phyloP scores from a whole-genome alignment of 1,284 basidiomycete species.

The Ganoderma leucocontextum region DNA sequence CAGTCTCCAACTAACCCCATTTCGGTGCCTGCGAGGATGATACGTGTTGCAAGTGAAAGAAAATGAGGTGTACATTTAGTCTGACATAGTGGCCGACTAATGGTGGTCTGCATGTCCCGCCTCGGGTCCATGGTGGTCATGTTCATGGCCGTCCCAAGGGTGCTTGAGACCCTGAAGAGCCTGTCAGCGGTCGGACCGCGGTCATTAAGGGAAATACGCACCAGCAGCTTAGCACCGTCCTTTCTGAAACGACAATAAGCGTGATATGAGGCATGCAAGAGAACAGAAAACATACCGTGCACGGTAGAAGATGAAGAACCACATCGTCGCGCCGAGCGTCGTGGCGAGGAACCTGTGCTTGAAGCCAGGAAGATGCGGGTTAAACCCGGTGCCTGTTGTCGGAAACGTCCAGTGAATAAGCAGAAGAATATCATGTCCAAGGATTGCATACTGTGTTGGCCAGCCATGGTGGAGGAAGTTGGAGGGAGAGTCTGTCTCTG shows the following conservation, averaged over 20 bases:
- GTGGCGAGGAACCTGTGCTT: conserved; percentile 84
- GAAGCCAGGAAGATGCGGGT: conserved; percentile 85
- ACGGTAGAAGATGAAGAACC: conserved; percentile 98
- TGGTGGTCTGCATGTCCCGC: conserved; percentile 51
- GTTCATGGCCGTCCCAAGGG: conserved; percentile 64
- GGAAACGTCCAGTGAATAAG: conserved; percentile 8
- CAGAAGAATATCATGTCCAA: conserved; percentile 23
- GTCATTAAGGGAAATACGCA: conserved; percentile 42
- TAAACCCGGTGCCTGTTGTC: conserved; percentile 64
- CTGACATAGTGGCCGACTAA: conserved; percentile 18
- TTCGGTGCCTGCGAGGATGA: not conserved
- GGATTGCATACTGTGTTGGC: conserved; percentile 40
- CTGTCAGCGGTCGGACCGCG: conserved; percentile 25
- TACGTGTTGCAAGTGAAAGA: not conserved
- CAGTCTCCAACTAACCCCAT: not conserved
- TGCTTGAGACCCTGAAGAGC: conserved; percentile 57
- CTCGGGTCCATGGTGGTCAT: conserved; percentile 57
- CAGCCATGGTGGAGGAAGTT: conserved; percentile 45
- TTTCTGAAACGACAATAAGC: conserved; percentile 52
- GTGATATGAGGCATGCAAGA: not conserved
- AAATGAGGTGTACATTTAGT: conserved; percentile 7
- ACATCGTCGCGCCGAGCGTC: conserved; percentile 90
- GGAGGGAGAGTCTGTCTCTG: conserved; percentile 32
- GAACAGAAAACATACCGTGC: conserved; percentile 71
- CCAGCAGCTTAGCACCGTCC: conserved; percentile 79